phyloP scores from a whole-genome alignment of 805 yeast species.

The Yarrowia sp. region DNA sequence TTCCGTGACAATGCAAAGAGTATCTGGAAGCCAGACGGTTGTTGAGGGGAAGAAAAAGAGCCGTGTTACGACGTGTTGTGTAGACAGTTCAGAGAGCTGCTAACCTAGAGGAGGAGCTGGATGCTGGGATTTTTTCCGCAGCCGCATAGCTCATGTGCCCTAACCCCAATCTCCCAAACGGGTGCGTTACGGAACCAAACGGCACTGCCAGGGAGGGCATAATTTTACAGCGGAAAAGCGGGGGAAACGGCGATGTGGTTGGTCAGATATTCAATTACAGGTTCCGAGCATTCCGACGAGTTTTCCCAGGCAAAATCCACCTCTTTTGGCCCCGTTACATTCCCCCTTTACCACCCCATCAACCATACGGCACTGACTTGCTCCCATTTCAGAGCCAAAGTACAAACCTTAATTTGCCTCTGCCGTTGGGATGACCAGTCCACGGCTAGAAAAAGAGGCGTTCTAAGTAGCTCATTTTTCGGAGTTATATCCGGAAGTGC shows the following conservation, averaged over 20 bases:
- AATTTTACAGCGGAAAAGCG: too few relatives aligned
- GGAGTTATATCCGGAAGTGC: not conserved
- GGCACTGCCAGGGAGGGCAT: not conserved
- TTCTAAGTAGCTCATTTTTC: too few relatives aligned
- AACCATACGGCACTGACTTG: constrained; percentile 3
- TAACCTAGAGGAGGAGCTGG: not conserved
- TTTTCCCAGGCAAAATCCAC: not conserved
- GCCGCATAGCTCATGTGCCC: constrained; percentile 20
- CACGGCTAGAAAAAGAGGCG: not conserved
- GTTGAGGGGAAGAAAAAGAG: not conserved
- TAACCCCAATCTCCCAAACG: constrained; percentile 18
- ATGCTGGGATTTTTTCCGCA: constrained; percentile 12
- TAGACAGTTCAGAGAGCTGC: too few relatives aligned
- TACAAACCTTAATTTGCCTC: not conserved
- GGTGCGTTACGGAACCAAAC: not conserved
- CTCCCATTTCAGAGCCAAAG: not conserved
- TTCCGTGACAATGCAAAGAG: constrained; percentile 22
- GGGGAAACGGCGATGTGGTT: not conserved
- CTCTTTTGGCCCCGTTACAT: not conserved
- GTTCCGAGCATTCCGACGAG: not conserved
- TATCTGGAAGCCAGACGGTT: not conserved
- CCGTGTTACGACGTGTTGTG: not conserved
- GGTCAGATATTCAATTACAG: too few relatives aligned
- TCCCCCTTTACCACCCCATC: not conserved
- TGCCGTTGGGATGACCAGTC: not conserved